Evolutionary conservation across 495 filamentous ascomycete genomes (phyloP), one percentile per base, ranked within the genome.

Genomic region (Jackrogersella minutella): DNA sequence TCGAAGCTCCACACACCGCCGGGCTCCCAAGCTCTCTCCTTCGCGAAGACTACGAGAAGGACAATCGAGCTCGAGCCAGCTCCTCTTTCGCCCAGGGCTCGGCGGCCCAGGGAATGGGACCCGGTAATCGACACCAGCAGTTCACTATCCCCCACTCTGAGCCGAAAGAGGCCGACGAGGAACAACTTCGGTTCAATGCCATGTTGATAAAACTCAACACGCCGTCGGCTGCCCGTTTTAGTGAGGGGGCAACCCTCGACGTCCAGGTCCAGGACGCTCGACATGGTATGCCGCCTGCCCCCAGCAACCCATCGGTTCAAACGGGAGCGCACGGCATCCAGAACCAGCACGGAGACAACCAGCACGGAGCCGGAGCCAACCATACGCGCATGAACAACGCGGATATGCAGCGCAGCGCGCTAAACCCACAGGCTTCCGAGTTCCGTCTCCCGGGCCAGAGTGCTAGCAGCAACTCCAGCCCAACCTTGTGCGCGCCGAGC

Each of bases 341-440:
- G 7, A 3, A 30, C 7, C 26, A 30, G 3, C 26, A 31, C 50
- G 10, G 22, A 19, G 55, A 22, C 5, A 26, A 37, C 22, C 44
- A 50, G n/a, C n/a, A n/a, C n/a, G n/a, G n/a, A n/a, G n/a, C 37
- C 50, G 10, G 22, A 19, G 55, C 30, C 5, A 26, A 37, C 22
- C 44, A 50, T 30, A 40, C 62, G 59, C 26, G 49, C 41, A 7
- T 14, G n/a, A 9, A 26, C 5, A 28, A 1, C 8, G 9, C 26
- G 6, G 34, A 58, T 17, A 57, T 43, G 11, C 19, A 34, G 50
- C 21, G 50, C 50, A 33, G 47, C 33, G 47, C 40, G 2, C 22
- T 73, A 58, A 73, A 73, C 51, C 71, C 71, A 1, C 10, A 21
- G 31, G 71, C 71, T 9, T 22, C 57, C 6, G 71, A 73, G 28